Evolutionary conservation across 306 rosid species (phyloP).

Genomic region (Gastrolobium bilobum): DNA sequence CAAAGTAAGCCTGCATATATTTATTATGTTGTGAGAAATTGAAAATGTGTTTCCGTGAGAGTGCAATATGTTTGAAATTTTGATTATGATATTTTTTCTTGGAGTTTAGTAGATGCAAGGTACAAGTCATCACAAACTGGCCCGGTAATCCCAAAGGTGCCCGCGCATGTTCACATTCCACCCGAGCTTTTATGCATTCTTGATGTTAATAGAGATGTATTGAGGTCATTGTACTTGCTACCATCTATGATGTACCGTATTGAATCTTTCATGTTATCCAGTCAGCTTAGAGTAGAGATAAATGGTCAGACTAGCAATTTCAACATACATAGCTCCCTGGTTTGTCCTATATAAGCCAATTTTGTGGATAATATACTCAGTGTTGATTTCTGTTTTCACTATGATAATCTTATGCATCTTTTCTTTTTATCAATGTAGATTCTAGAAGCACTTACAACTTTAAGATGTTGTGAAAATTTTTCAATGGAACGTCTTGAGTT

Average conservation of each 20-base stretch:
- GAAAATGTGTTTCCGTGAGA: conserved; percentile 1
- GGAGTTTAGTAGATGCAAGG: conserved; percentile 53
- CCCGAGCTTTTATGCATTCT: conserved; percentile 81
- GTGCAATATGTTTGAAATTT: conserved; percentile 15
- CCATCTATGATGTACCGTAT: conserved; percentile 91
- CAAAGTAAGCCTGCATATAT: not conserved
- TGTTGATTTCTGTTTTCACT: conserved; percentile 27
- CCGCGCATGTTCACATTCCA: conserved; percentile 80
- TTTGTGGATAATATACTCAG: conserved; percentile 27
- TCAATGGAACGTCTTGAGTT: conserved; percentile 97
- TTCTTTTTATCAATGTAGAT: conserved; percentile 59
- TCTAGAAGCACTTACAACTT: conserved; percentile 90
- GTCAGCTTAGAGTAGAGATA: conserved; percentile 90
- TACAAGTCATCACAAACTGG: conserved; percentile 58
- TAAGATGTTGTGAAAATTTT: conserved; percentile 77
- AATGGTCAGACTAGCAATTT: conserved; percentile 52
- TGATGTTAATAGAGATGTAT: conserved; percentile 67
- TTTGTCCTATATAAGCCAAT: conserved; percentile 48
- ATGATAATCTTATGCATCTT: conserved; percentile 29
- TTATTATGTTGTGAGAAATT: conserved; percentile 8
- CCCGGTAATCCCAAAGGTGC: conserved; percentile 54
- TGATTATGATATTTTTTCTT: conserved; percentile 45
- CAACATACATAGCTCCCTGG: conserved; percentile 77
- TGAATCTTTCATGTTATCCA: conserved; percentile 85
- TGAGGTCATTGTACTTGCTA: conserved; percentile 78